phyloP scores from a whole-genome alignment of 331 rosid species.

The Malus hybrid region DNA sequence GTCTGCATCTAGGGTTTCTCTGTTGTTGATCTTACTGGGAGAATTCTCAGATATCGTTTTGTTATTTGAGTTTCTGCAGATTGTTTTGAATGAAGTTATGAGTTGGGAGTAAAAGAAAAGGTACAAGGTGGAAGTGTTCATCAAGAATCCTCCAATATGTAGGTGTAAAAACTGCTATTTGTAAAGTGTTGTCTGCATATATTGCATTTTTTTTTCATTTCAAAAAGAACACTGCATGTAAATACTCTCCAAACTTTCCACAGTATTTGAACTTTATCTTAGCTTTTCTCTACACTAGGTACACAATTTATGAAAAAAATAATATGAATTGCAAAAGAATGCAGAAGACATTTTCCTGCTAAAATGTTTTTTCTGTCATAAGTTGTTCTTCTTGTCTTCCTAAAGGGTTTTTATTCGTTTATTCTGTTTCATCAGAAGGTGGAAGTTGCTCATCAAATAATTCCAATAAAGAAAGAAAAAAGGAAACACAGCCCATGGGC shows the following conservation, averaged over 20 bases:
- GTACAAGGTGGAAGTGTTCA: neutral
- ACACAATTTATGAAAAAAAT: neutral
- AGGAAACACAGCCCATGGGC: conserved; percentile 16
- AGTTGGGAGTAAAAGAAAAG: neutral
- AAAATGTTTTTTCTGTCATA: neutral
- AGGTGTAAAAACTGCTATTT: neutral
- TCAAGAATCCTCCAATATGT: neutral
- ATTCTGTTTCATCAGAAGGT: neutral
- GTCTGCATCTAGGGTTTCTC: neutral
- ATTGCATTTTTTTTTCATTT: too few relatives aligned
- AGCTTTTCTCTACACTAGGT: neutral
- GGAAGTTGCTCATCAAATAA: neutral
- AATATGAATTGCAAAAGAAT: neutral
- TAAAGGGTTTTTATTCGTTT: neutral
- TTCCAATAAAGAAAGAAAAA: neutral
- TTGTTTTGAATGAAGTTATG: neutral
- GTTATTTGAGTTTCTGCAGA: neutral
- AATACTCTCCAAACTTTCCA: too few relatives aligned
- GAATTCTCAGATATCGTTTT: neutral
- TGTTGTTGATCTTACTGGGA: neutral
- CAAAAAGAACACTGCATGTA: too few relatives aligned
- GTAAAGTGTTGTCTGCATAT: neutral
- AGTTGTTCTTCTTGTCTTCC: neutral
- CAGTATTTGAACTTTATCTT: too few relatives aligned
- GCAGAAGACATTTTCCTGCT: neutral